Base-by-base conservation (phyloP, 306 rosid species). In the Quercus berberidifolia region DNA sequence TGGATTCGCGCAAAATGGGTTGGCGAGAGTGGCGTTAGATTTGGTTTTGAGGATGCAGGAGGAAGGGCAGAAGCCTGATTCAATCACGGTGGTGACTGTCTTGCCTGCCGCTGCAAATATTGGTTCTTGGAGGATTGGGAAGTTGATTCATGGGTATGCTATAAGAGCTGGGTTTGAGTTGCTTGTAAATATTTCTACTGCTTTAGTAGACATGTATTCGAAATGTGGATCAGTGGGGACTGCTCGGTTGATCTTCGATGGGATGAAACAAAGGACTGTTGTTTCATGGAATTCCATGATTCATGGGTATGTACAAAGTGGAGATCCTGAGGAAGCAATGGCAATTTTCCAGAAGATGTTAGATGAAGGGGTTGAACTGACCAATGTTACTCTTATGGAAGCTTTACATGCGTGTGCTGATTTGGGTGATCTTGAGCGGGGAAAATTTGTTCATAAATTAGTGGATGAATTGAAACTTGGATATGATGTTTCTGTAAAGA, bases 271-370 rank as follows among this genome's bases (percentile, higher is more conserved):
- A 30, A 92, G 59, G 84, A 94, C 79, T 76, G 93, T 87, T 78
- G 92, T 94, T 81, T 88, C 98, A 0, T 94, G 98, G 98, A 94
- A 94, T 74, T 90, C 97, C 19, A 83, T 94, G 95, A 91, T 94
- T 63, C 90, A 82, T 76, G 99, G 97, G 55, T 91, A 76, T 75
- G 97, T 85, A 19, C 90, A 89, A 71, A 89, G 69, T 77, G 99
- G 89, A 2, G 87, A 91, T 58, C 77, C 94, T 30, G 87, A 83
- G 79, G 94, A 88, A 77, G 99, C 99, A 1, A 81, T 86, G 79
- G 71, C 25, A 8, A 76, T 83, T 58, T 91, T 94, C 76, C 83
- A 87, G 70, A 85, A 80, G 85, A 87, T 92, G 97, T 70, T 92
- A 86, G 90, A 88, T 54, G 92, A 88, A 71, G 88, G 91, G 52